Conservation (phyloP, 495 filamentous ascomycete genomes). For the Aspergillus cristatus region DNA sequence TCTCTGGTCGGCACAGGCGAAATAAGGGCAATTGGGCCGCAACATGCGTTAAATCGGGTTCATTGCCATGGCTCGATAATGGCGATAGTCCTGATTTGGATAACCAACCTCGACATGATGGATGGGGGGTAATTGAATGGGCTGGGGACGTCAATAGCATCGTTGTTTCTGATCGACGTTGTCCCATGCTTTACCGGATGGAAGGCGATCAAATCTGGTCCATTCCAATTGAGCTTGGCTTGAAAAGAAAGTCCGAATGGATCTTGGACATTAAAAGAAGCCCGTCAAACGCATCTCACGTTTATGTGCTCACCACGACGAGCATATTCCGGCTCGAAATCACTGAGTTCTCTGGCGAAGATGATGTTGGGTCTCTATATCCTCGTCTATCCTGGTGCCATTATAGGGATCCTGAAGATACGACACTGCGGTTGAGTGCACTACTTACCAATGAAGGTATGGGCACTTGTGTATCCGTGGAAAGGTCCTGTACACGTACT, state of each 20-base stretch:
- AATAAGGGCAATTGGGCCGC: slow-evolving; percentile 21
- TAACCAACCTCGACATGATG: slow-evolving; percentile 26
- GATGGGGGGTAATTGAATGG: slow-evolving; percentile 47
- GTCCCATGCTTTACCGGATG: slow-evolving; percentile 31
- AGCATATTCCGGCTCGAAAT: slow-evolving; percentile 35
- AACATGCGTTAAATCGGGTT: slow-evolving; percentile 15
- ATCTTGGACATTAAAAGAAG: slow-evolving; percentile 47
- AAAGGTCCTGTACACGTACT: not conserved
- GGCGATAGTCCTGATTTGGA: slow-evolving; percentile 9
- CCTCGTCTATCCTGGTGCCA: slow-evolving; percentile 34
- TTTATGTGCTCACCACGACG: slow-evolving; percentile 48
- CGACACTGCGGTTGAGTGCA: slow-evolving; percentile 28
- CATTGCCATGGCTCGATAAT: slow-evolving; percentile 20
- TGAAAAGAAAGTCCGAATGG: slow-evolving; percentile 34
- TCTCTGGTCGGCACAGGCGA: slow-evolving; percentile 35
- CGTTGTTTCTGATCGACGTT: slow-evolving; percentile 36
- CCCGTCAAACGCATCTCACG: slow-evolving; percentile 33
- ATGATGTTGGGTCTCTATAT: slow-evolving; percentile 8
- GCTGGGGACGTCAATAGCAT: slow-evolving; percentile 33
- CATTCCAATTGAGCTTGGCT: slow-evolving; percentile 24
- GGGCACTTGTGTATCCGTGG: slow-evolving; percentile 5
- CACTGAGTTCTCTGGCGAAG: not conserved
- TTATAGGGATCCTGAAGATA: slow-evolving; percentile 37
- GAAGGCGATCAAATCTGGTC: slow-evolving; percentile 11
- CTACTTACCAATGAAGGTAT: slow-evolving; percentile 23